These are phyloP conservation scores for Coemansia sp. DNA, from an alignment of 192 early-diverging fungal genomes.

Conservation along the genomic window DNA sequence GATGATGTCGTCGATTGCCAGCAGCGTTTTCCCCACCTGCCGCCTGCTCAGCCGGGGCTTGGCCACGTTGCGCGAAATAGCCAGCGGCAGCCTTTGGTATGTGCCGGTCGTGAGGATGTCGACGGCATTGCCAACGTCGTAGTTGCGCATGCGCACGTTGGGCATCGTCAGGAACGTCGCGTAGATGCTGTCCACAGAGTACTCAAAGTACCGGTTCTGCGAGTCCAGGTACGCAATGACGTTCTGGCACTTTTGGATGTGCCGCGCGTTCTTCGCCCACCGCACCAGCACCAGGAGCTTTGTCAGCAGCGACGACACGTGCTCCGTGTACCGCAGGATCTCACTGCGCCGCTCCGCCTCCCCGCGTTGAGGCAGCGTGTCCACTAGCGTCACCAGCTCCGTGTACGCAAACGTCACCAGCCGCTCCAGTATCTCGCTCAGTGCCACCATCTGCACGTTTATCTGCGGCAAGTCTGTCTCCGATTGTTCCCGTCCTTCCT, in stretches of 20 bases:
- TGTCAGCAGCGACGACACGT: conserved; percentile 63
- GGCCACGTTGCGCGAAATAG: conserved; percentile 68
- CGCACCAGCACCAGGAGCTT: conserved; percentile 75
- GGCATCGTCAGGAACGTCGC: conserved; percentile 54
- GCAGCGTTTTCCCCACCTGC: conserved; percentile 63
- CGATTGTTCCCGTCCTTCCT: background rate
- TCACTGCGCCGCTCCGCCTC: conserved; percentile 60
- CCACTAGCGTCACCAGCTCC: conserved; percentile 65
- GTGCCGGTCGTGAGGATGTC: conserved; percentile 84
- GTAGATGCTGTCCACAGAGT: conserved; percentile 63
- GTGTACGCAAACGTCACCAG: conserved; percentile 65
- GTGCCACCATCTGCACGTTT: conserved; percentile 62
- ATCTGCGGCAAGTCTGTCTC: conserved; percentile 57
- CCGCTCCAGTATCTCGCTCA: conserved; percentile 61
- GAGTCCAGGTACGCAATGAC: conserved; percentile 62
- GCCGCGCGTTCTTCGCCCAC: conserved; percentile 69
- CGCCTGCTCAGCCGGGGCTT: conserved; percentile 58
- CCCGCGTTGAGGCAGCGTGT: conserved; percentile 62
- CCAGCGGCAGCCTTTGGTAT: conserved; percentile 75
- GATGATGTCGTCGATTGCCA: conserved; percentile 69
- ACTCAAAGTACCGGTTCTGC: conserved; percentile 62
- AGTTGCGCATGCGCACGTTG: conserved; percentile 69
- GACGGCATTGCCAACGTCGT: conserved; percentile 79
- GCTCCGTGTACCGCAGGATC: conserved; percentile 64
- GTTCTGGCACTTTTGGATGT: conserved; percentile 72